A percentile compares a stretch with the other conserved stretches of the same genome.
These are phyloP conservation scores for Fusarium agapanthi DNA, from an alignment of 2,329 filamentous ascomycete genomes.

Conservation along the genomic window DNA sequence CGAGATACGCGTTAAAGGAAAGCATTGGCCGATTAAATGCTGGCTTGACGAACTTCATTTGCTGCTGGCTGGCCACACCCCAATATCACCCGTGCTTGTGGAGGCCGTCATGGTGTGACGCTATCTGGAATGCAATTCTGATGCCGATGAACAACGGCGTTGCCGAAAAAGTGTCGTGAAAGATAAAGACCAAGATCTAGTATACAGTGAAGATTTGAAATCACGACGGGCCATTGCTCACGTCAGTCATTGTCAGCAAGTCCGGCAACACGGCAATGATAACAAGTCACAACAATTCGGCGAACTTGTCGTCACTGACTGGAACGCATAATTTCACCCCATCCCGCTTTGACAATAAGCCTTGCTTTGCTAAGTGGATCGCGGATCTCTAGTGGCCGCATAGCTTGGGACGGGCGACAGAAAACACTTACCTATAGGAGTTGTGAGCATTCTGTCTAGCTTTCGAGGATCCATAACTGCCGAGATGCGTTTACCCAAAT, in stretches of 20 bases:
- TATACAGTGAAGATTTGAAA: too few species aligned
- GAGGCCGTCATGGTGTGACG: background rate
- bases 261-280: background rate
- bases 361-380: background rate
- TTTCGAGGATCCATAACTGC: background rate
- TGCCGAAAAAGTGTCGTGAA: background rate
- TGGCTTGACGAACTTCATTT: background rate
- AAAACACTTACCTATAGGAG: fast-evolving
- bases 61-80: background rate
- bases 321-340: background rate
- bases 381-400: background rate
- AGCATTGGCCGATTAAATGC: fast-evolving
- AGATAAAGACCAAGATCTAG: background rate
- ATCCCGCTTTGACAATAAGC: background rate
- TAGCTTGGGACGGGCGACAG: background rate
- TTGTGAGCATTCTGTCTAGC: background rate
- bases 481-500: background rate
- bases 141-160: background rate
- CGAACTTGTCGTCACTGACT: background rate
- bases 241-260: background rate
- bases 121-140: background rate
- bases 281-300: background rate
- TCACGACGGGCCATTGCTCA: too few species aligned
- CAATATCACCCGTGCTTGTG: too few species aligned
- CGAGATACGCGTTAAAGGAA: too few species aligned